phyloP scores from a whole-genome alignment of 306 rosid genomes.

The Purshia tridentata region DNA sequence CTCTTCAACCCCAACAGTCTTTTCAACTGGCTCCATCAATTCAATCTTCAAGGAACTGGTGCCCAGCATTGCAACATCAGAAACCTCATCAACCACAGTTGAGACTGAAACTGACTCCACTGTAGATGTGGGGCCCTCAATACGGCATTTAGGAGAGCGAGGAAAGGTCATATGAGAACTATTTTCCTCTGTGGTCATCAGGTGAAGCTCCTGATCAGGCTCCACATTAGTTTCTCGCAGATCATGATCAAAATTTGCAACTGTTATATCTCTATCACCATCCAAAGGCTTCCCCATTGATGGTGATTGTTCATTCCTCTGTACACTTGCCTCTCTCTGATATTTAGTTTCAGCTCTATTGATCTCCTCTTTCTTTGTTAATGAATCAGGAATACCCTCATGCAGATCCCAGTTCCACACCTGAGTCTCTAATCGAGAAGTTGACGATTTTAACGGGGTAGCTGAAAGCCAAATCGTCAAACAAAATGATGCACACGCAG shows the following conservation, averaged over 20 bases:
- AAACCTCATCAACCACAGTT: slow-evolving; percentile 39
- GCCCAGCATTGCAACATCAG: slow-evolving; percentile 38
- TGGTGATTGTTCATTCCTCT: slow-evolving; percentile 38
- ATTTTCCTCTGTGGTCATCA: slow-evolving; percentile 42
- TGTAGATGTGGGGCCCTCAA: slow-evolving; percentile 39
- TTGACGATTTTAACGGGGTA: slow-evolving; percentile 80
- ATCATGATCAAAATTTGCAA: slow-evolving; percentile 36
- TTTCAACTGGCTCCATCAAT: slow-evolving; percentile 44
- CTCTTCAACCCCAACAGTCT: slow-evolving; percentile 52
- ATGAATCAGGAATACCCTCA: slow-evolving; percentile 31
- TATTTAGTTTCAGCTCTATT: slow-evolving; percentile 40
- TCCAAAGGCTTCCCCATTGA: slow-evolving; percentile 34
- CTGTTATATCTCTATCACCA: slow-evolving; percentile 42
- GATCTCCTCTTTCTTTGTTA: slow-evolving; percentile 28
- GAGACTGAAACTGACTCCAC: slow-evolving; percentile 45
- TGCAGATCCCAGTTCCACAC: slow-evolving; percentile 50
- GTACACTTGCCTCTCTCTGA: slow-evolving; percentile 41
- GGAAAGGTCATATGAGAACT: slow-evolving; percentile 36
- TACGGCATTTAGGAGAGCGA: slow-evolving; percentile 26
- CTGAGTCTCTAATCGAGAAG: slow-evolving; percentile 49
- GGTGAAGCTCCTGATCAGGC: slow-evolving; percentile 46
- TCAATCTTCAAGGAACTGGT: slow-evolving; percentile 31
- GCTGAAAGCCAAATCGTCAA: slow-evolving; percentile 84
- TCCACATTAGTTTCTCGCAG: slow-evolving; percentile 56
- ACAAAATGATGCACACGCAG: slow-evolving; percentile 58